phyloP scores from a whole-genome alignment of 495 filamentous ascomycete species.

The Penicillium bialowiezense region DNA sequence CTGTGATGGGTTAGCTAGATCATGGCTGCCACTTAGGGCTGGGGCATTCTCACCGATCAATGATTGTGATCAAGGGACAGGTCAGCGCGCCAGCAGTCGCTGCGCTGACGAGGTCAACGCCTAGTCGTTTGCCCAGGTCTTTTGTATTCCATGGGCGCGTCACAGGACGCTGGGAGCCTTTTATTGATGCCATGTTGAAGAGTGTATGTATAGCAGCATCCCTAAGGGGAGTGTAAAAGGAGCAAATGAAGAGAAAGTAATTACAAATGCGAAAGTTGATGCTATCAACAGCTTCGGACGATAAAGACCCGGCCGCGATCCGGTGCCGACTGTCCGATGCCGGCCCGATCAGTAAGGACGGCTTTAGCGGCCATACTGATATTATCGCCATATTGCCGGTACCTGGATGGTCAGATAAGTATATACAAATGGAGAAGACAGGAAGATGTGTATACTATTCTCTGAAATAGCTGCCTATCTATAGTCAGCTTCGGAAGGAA shows the following conservation, averaged over 20 bases:
- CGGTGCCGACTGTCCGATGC: constrained; percentile 32
- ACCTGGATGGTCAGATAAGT: too few species aligned
- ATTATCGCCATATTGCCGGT: too few species aligned
- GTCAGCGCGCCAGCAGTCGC: constrained; percentile 75
- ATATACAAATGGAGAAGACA: too few species aligned
- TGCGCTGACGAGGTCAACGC: constrained; percentile 72
- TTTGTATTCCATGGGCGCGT: constrained; percentile 69
- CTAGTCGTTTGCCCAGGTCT: constrained; percentile 63
- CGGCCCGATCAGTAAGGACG: constrained; percentile 24
- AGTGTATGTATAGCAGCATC: constrained; percentile 31
- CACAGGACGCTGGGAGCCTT: constrained; percentile 7
- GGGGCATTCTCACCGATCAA: constrained; percentile 70
- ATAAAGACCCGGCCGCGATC: constrained; percentile 28
- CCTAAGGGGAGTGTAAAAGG: constrained; percentile 5
- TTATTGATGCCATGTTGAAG: constrained; percentile 25
- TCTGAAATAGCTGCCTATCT: too few species aligned
- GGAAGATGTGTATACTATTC: too few species aligned
- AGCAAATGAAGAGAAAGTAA: constrained; percentile 17
- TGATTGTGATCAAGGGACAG: constrained; percentile 83
- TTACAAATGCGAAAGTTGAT: constrained; percentile 18
- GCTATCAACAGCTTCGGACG: constrained; percentile 21
- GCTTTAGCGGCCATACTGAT: too few species aligned
- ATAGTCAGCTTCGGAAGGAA: too few species aligned
- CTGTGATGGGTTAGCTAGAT: constrained; percentile 40
- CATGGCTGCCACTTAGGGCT: not conserved